These are phyloP conservation scores for Exserohilum rostratum DNA, from an alignment of 2,329 filamentous ascomycete genomes.

Conservation along the genomic window DNA sequence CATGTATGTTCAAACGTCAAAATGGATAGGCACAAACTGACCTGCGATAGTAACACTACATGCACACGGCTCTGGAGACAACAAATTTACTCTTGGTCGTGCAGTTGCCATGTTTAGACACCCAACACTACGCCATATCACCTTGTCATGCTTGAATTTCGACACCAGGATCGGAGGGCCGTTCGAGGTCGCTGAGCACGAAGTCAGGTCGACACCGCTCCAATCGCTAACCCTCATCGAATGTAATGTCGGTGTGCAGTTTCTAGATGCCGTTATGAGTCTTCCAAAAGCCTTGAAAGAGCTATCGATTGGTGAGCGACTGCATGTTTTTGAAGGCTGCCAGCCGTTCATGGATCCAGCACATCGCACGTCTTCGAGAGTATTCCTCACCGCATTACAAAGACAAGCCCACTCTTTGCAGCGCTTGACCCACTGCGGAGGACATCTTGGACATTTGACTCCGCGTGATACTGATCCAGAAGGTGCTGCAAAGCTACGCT, in stretches of 20 bases:
- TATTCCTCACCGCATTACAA: constrained; percentile 38
- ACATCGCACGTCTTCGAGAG: constrained; percentile 28
- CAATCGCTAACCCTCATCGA: constrained; percentile 44
- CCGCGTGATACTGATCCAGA: constrained; percentile 19
- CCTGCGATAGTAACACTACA: constrained; percentile 38
- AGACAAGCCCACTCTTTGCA: constrained; percentile 42
- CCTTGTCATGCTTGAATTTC: constrained; percentile 44
- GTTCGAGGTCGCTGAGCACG: constrained; percentile 19
- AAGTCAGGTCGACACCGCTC: constrained; percentile 37
- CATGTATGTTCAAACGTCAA: constrained; percentile 27
- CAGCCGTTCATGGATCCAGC: constrained; percentile 19
- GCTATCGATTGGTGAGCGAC: constrained; percentile 42
- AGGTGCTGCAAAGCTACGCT: constrained; percentile 28
- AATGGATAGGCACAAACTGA: constrained; percentile 11
- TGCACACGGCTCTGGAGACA: constrained; percentile 35
- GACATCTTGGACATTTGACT: constrained; percentile 20
- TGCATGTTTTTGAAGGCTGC: constrained; percentile 36
- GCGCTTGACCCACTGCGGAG: constrained; percentile 36
- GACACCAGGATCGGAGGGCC: constrained; percentile 19
- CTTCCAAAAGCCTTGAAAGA: constrained; percentile 41
- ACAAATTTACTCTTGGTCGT: constrained; percentile 35
- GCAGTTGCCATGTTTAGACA: constrained; percentile 41
- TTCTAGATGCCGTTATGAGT: constrained; percentile 36
- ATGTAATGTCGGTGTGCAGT: constrained; percentile 42
- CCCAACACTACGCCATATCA: constrained; percentile 40